Evolutionary conservation across 768 basidiomycete species (phyloP), one percentile per base, ranked within the genome.

Genomic region (Lactarius tabidus): DNA sequence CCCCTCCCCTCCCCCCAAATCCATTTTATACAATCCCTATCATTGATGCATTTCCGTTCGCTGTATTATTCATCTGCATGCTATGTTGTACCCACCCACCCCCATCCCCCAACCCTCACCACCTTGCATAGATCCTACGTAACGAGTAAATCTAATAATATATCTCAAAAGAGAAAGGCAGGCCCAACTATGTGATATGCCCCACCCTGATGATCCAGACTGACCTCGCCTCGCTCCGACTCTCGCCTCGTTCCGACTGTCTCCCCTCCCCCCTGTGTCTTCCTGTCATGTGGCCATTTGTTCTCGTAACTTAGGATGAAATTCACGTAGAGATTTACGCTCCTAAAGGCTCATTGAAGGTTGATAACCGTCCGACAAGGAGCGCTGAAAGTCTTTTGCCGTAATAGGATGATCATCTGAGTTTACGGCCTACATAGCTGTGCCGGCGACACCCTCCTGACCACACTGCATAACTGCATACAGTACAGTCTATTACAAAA

Each of bases 61-160:
- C 14, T 61, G 60, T 65, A 65, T 57, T 20, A 41, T 61, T 62
- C 45, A 39, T 14, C 51, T 29, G 55, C 60, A 38, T 48, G 35
- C n/a, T 48, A 57, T 62, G 59, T 35, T 55, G 41, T 57, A 48
- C 64, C 28, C 33, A 8, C 8, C 33, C 33, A 33, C 33, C 58
- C 28, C 7, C 28, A 26, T 33, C 2, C 53, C 45, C 58, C 41
- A 20, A 28, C 33, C 41, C 20, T 7, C 4, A 51, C 14, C 48
- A 51, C 29, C 57, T 58, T 53, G 63, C 64, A 65, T 65, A 62
- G 60, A 61, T 51, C 60, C 48, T 39, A 65, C 59, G 29, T 41
- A 57, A 61, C 23, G 39, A 54, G 51, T 57, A 61, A 10, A 28
- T 38, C 52, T 57, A 60, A 56, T 55, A 53, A 64, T 29, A 56